Evolutionary conservation across 306 rosid species (phyloP).

Genomic region (Vicia faba): DNA sequence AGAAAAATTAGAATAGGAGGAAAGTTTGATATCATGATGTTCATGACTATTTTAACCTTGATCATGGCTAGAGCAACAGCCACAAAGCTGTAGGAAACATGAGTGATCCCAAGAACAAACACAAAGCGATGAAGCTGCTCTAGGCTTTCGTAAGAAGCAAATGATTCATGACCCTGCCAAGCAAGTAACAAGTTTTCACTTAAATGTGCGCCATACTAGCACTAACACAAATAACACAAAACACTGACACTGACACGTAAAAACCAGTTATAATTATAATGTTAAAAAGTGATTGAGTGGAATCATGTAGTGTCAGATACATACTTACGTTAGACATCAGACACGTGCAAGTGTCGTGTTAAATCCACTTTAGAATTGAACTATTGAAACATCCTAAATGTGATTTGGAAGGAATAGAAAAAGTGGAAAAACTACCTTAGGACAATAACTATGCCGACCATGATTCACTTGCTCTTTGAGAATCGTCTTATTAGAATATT

Average conservation of each 20-base stretch:
- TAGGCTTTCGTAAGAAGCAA: slow-evolving; percentile 83
- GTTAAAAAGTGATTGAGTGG: not conserved
- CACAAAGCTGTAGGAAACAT: slow-evolving; percentile 73
- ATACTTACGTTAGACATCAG: not conserved
- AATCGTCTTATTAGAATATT: slow-evolving; percentile 49
- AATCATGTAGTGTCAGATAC: not conserved
- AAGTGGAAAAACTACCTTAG: slow-evolving; percentile 54
- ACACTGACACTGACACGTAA: not conserved
- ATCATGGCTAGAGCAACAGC: slow-evolving; percentile 79
- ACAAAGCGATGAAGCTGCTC: slow-evolving; percentile 91
- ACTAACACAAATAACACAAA: not conserved
- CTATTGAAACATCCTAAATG: slow-evolving; percentile 3
- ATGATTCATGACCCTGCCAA: slow-evolving; percentile 79
- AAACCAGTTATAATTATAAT: not conserved
- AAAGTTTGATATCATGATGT: not conserved
- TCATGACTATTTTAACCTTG: slow-evolving; percentile 59
- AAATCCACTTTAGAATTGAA: not conserved
- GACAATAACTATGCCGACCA: slow-evolving; percentile 56
- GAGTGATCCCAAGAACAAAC: slow-evolving; percentile 84
- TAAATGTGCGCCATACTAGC: not conserved
- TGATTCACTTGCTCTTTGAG: slow-evolving; percentile 37
- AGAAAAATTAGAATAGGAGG: slow-evolving; percentile 3
- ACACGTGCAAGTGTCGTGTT: not conserved
- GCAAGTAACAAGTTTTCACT: slow-evolving; percentile 29
- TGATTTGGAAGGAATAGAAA: not conserved